Evolutionary conservation across 768 basidiomycete genomes (phyloP), one percentile per base, ranked within the genome.

Genomic region (Candolleomyces efflorescens): DNA sequence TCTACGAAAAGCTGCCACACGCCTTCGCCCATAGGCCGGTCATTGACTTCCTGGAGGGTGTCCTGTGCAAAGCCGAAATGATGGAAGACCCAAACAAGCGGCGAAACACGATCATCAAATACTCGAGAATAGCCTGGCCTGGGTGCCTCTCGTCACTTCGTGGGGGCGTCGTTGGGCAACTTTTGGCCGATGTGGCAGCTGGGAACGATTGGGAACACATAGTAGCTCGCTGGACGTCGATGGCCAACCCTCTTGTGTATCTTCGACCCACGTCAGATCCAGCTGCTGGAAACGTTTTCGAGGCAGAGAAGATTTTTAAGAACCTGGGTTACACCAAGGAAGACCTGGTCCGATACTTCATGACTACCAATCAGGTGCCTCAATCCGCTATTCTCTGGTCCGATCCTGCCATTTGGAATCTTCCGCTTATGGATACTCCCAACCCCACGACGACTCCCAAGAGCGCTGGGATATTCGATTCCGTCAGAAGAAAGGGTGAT

Each of bases 1-100:
- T 57, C 17, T 49, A 57, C 38, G 48, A 57, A 20, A 57, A 52
- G 39, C 56, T 57, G n/a, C 49, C 49, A 18, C 26, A 52, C 41
- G 20, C 56, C 5, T 23, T 12, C 36, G 23, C 48, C 3, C 56
- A 57, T 24, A 20, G 36, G n/a, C 49, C 56, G 15, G 49, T 38
- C 24, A 41, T 57, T 38, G 49, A 57, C 20, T 57, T 52, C 18
- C 17, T 38, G 10, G 50, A 52, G 17, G 37, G 37, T 18, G 27
- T 23, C n/a, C 9, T 32, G 23, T 9, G 24, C 15, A 52, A 52
- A 11, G 32, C 11, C 6, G 22, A 17, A 24, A 17, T 6, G 32
- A 11, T 22, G 18, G 24, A 52, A 26, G 50, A 52, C 50, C 5
- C 17, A 4, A 13, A 5, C 15, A 52, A 15, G 27, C 18, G 37